These are phyloP conservation scores for Suillus placidus DNA, from an alignment of 768 basidiomycete genomes.

Conservation along the genomic window DNA sequence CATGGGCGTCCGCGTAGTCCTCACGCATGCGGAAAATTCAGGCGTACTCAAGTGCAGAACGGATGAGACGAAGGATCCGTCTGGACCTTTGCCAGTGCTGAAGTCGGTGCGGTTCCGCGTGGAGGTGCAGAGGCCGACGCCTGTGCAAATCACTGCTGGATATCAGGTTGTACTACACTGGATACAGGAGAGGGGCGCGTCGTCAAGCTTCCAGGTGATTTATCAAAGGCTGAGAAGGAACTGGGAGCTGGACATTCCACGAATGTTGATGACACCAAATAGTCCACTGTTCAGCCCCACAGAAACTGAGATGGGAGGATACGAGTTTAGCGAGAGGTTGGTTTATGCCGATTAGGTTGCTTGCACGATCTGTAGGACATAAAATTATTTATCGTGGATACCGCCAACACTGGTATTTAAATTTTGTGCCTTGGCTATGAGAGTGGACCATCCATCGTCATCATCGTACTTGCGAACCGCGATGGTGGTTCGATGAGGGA, in stretches of 20 bases:
- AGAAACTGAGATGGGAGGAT: constrained; percentile 31
- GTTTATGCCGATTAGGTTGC: constrained; percentile 32
- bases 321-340: constrained; percentile 33
- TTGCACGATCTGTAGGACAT: constrained; percentile 21
- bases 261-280: constrained; percentile 17
- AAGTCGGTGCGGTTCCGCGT: constrained; percentile 85
- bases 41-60: constrained; percentile 77
- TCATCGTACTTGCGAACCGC: constrained; percentile 41
- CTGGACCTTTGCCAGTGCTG: constrained; percentile 51
- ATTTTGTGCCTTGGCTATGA: constrained; percentile 15
- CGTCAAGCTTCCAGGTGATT: constrained; percentile 77
- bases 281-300: constrained; percentile 33
- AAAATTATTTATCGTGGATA: constrained; percentile 9
- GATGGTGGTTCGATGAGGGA: constrained; percentile 33
- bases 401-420: constrained; percentile 3
- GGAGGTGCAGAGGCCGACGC: constrained; percentile 56
- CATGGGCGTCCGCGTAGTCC: constrained; percentile 68
- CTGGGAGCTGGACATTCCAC: constrained; percentile 66
- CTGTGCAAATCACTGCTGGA: constrained; percentile 45
- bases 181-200: constrained; percentile 85
- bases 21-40: constrained; percentile 63
- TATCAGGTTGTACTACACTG: constrained; percentile 64
- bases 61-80: constrained; percentile 63
- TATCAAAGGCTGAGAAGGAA: constrained; percentile 64
- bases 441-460: constrained; percentile 38